phyloP scores from a whole-genome alignment of 2,329 filamentous ascomycete species.

The Westerdykella aurantiaca region DNA sequence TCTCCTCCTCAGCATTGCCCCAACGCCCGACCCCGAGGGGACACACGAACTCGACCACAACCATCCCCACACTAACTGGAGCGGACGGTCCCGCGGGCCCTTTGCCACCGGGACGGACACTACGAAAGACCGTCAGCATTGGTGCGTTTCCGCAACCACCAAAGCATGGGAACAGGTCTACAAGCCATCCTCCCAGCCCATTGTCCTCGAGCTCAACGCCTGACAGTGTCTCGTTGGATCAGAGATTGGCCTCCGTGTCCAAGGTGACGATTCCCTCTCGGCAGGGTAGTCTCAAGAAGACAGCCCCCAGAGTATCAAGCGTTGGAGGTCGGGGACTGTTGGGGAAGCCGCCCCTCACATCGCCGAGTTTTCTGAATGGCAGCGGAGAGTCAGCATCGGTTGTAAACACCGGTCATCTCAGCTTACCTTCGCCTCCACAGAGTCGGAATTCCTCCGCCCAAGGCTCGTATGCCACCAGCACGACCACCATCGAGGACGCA shows the following conservation, averaged over 20 bases:
- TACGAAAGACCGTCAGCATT: conserved; percentile 88
- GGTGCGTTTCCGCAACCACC: conserved; percentile 91
- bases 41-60: conserved; percentile 30
- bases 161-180: conserved; percentile 54
- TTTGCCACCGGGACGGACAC: conserved; percentile 52
- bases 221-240: conserved; percentile 28
- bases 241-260: conserved; percentile 24
- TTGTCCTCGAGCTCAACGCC: conserved; percentile 46
- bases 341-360: conserved; percentile 40
- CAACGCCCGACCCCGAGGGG: conserved; percentile 19
- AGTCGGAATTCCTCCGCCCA: conserved; percentile 89
- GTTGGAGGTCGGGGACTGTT: conserved; percentile 27
- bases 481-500: conserved; percentile 80
- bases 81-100: conserved; percentile 33
- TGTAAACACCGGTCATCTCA: conserved; percentile 56
- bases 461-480: conserved; percentile 82
- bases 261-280: conserved; percentile 26
- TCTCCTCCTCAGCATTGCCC: conserved; percentile 31
- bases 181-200: conserved; percentile 56
- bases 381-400: conserved; percentile 72
- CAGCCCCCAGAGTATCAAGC: conserved; percentile 49
- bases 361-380: conserved; percentile 73
- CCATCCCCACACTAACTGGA: conserved; percentile 47
- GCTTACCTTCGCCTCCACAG: conserved; percentile 74
- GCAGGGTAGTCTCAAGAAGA: conserved; percentile 39